Base-by-base conservation (phyloP, 1,284 basidiomycete species). In the Moniliella sp. region DNA sequence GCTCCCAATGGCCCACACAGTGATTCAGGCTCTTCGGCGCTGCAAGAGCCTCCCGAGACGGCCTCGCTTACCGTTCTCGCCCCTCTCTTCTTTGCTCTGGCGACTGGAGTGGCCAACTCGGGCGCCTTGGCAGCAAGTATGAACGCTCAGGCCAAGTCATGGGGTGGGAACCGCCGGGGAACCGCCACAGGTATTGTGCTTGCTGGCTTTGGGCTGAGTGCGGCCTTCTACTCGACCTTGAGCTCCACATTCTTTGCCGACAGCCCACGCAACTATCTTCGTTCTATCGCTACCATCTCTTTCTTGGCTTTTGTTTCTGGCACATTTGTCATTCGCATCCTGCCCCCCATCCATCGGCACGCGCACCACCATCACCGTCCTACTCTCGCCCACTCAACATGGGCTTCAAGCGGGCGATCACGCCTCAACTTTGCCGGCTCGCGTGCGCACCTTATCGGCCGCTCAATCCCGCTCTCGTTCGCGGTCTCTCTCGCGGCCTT, bases 151-250 rank as follows among this genome's bases (percentile, higher is more conserved):
- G 46, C 48, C n/a, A 58, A 56, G 33, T 48, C 42, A 16, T 46
- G 51, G 40, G 50, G 41, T n/a, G 39, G 39, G 14, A 5, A 10
- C 35, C 15, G 31, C 28, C 66, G 78, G 21, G 78, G 74, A 1
- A 71, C 73, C 0, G 70, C 74, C 1, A 77, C 75, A 1, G 74
- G 74, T 2, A 54, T 77, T 10, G 77, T 81, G 13, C 63, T 79
- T 11, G 76, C 76, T 0, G 79, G 76, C n/a, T 80, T 79, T 38
- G 79, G 79, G 0, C 66, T 82, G 4, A 78, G 76, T 5, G 79
- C 78, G 0, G 80, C 81, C 61, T 64, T 75, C 36, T 82, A 81
- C 61, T 74, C 74, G 14, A 67, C 70, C 0, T 54, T 78, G 12
- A 71, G 75, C 0, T 72, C 77, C 35, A 42, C 65, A 0, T 46